A percentile compares a stretch with the other conserved stretches of the same genome.
Conservation (phyloP, 129 eudicot genomes). For the Helichrysum umbraculigerum region DNA sequence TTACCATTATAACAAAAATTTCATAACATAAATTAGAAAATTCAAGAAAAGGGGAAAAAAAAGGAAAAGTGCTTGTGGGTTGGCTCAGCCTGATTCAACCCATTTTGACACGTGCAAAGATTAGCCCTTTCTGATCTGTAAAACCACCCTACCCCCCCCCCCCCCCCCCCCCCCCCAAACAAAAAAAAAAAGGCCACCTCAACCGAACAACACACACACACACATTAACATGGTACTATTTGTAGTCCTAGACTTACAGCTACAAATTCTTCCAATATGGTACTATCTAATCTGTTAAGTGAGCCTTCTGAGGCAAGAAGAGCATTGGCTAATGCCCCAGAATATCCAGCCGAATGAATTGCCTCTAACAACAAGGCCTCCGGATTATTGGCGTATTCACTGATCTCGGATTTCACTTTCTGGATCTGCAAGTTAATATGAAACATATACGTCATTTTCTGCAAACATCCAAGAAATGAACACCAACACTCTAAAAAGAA, state of each 20-base stretch:
- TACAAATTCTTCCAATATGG: slow-evolving; percentile 69
- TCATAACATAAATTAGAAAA: not conserved
- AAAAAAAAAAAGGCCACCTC: not conserved
- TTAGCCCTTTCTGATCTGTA: not conserved
- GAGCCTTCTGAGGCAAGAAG: slow-evolving; percentile 78
- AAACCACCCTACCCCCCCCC: too few species aligned
- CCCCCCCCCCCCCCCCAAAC: not conserved
- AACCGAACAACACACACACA: not conserved
- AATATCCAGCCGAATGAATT: slow-evolving; percentile 79
- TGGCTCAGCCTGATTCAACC: not conserved
- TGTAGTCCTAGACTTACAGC: slow-evolving; percentile 56
- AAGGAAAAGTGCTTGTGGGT: not conserved
- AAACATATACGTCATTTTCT: not conserved
- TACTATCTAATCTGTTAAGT: slow-evolving; percentile 53
- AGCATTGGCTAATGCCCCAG: slow-evolving; percentile 70
- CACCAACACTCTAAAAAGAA: not conserved
- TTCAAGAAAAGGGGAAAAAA: not conserved
- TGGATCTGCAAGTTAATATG: slow-evolving; percentile 44
- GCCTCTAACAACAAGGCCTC: slow-evolving; percentile 77
- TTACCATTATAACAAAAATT: not conserved
- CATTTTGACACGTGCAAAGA: not conserved
- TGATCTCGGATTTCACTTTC: slow-evolving; percentile 68
- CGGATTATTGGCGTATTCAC: slow-evolving; percentile 69
- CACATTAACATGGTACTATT: not conserved
- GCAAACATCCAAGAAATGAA: not conserved